Conservation (phyloP, 2,329 filamentous ascomycete species). For the Claviceps quebecensis region DNA sequence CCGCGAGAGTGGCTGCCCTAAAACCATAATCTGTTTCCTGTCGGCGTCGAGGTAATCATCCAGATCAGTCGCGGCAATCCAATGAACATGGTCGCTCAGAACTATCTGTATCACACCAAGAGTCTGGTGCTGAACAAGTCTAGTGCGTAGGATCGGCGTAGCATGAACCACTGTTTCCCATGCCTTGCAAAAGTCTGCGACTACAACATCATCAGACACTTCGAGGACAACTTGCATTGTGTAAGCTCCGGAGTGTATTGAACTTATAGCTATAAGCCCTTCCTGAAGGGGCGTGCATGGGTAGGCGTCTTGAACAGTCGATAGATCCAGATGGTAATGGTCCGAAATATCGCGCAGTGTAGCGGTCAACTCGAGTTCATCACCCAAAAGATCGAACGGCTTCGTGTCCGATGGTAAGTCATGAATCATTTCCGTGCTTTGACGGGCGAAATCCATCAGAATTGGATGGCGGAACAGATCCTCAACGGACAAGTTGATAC, state of each 20-base stretch:
- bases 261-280: conserved; percentile 22
- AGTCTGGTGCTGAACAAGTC: conserved; percentile 28
- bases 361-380: not conserved
- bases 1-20: conserved; percentile 26
- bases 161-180: conserved; percentile 5
- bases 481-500: not conserved
- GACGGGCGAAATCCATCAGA: not conserved
- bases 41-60: conserved; percentile 23
- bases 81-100: conserved; percentile 20
- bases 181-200: conserved; percentile 5
- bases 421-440: not conserved
- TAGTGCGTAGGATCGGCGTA: conserved; percentile 26
- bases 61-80: conserved; percentile 13
- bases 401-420: not conserved
- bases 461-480: not conserved
- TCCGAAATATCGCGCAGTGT: not conserved
- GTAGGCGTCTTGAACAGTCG: not conserved
- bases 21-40: conserved; percentile 19
- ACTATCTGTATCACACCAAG: conserved; percentile 30
- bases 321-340: not conserved
- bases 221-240: conserved; percentile 12
- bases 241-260: conserved; percentile 18
- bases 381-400: not conserved
- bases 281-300: conserved; percentile 26
- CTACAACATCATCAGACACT: conserved; percentile 1